Evolutionary conservation across 169 alveolate species (phyloP).

Genomic region (Cryptosporidium meleagridis): DNA sequence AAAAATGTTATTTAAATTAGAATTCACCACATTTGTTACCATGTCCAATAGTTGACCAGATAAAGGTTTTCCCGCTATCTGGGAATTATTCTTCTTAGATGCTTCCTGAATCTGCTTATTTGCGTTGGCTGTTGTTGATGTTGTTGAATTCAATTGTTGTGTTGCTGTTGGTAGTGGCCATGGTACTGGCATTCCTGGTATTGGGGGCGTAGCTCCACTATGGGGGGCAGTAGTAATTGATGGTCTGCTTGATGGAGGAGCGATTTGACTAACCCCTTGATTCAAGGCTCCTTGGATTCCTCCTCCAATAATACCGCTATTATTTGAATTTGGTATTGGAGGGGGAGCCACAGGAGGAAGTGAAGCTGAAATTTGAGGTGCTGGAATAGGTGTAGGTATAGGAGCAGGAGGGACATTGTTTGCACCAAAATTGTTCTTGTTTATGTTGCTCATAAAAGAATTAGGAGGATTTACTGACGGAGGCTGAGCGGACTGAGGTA

Average conservation of each 20-base stretch:
- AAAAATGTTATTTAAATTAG: conserved; percentile 8
- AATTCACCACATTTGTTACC: conserved; percentile 29
- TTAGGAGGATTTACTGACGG: not conserved
- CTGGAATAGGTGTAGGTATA: not conserved
- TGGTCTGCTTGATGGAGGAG: conserved; percentile 14
- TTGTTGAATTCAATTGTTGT: conserved; percentile 81
- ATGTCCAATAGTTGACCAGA: conserved; percentile 45
- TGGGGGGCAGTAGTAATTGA: conserved; percentile 85
- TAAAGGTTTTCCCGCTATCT: conserved; percentile 19
- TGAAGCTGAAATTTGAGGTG: not conserved
- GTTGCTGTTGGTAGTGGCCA: conserved; percentile 92
- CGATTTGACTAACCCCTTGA: not conserved
- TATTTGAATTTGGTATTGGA: conserved; percentile 5
- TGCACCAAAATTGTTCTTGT: not conserved
- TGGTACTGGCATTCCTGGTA: conserved; percentile 91
- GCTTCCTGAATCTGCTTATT: conserved; percentile 79
- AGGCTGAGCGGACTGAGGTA: not conserved
- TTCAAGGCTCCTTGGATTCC: not conserved
- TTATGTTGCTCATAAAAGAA: not conserved
- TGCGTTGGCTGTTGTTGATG: conserved; percentile 79
- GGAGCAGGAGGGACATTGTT: not conserved
- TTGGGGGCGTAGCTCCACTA: conserved; percentile 86
- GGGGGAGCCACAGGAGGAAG: not conserved
- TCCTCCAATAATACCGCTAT: conserved; percentile 9
- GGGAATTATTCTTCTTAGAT: conserved; percentile 5